Conservation (phyloP, 495 filamentous ascomycete species). For the Cercophora samala region DNA sequence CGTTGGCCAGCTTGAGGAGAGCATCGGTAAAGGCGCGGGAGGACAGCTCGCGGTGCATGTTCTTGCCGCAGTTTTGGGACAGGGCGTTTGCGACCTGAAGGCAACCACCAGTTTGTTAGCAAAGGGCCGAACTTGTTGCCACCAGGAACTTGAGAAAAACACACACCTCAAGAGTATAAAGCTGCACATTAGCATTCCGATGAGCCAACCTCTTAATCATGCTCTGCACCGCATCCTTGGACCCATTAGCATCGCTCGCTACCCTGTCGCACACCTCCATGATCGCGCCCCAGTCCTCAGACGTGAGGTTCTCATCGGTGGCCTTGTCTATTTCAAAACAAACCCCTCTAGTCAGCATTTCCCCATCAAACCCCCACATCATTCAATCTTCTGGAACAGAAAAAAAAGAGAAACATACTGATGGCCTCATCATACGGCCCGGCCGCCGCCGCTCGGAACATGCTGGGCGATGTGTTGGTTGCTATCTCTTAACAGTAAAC, state of each 20-base stretch:
- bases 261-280: conserved; percentile 98
- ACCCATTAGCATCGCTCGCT: conserved; percentile 52
- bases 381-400: neutral
- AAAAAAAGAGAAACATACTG: conserved; percentile 38
- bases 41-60: conserved; percentile 89
- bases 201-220: conserved; percentile 96
- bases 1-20: conserved; percentile 80
- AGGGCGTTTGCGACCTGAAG: conserved; percentile 82
- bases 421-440: conserved; percentile 52
- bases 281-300: conserved; percentile 98
- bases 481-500: neutral
- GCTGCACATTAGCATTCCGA: conserved; percentile 97
- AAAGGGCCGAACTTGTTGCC: neutral
- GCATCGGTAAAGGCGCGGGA: conserved; percentile 96
- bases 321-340: conserved; percentile 75
- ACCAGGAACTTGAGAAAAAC: neutral
- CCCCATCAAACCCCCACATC: too few species aligned
- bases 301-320: conserved; percentile 96
- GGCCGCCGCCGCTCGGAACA: conserved; percentile 52
- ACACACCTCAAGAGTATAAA: conserved; percentile 90
- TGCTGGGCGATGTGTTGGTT: conserved; percentile 28
- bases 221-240: conserved; percentile 88
- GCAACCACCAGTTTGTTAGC: neutral
- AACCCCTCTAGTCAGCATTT: conserved; percentile 16
- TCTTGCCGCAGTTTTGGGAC: conserved; percentile 88